Conservation (phyloP, 2,329 filamentous ascomycete species). For the Colletotrichum truncatum region DNA sequence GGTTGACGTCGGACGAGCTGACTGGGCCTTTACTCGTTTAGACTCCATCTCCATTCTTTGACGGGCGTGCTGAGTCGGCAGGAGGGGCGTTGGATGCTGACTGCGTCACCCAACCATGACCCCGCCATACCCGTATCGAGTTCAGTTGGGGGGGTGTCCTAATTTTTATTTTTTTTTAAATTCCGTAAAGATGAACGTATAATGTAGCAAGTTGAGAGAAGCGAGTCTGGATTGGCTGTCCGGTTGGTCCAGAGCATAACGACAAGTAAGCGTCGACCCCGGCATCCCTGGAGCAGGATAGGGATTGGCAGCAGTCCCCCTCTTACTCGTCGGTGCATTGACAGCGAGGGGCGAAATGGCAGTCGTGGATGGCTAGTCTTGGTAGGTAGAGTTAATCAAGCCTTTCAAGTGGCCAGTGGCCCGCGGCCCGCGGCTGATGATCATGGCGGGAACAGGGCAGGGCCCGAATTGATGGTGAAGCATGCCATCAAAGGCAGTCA, state of each 20-base stretch:
- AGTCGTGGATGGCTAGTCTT: not conserved
- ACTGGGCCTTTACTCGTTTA: slow-evolving; percentile 7
- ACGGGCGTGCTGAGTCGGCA: not conserved
- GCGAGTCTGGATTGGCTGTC: slow-evolving; percentile 8
- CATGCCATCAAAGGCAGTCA: slow-evolving; percentile 10
- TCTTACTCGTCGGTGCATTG: not conserved
- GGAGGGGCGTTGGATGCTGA: slow-evolving; percentile 17
- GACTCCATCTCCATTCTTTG: slow-evolving; percentile 9
- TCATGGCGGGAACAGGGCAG: slow-evolving; percentile 26
- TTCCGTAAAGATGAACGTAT: slow-evolving; percentile 1
- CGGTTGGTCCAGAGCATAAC: slow-evolving; percentile 11
- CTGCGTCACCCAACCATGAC: slow-evolving; percentile 21
- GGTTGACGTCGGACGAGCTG: not conserved
- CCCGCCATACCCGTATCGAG: slow-evolving; percentile 25
- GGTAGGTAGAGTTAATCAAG: slow-evolving; percentile 21
- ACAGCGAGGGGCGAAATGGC: not conserved
- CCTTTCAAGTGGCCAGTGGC: slow-evolving; percentile 22
- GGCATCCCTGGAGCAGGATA: not conserved
- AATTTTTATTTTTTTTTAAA: too few relatives aligned
- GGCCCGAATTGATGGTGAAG: slow-evolving; percentile 25
- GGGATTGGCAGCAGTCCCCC: slow-evolving; percentile 8
- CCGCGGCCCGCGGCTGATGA: slow-evolving; percentile 27
- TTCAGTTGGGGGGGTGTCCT: too few relatives aligned
- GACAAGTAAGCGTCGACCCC: slow-evolving; percentile 24
- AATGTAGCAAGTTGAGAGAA: not conserved